Base-by-base conservation (phyloP, 306 rosid species). In the Glycine soja region DNA sequence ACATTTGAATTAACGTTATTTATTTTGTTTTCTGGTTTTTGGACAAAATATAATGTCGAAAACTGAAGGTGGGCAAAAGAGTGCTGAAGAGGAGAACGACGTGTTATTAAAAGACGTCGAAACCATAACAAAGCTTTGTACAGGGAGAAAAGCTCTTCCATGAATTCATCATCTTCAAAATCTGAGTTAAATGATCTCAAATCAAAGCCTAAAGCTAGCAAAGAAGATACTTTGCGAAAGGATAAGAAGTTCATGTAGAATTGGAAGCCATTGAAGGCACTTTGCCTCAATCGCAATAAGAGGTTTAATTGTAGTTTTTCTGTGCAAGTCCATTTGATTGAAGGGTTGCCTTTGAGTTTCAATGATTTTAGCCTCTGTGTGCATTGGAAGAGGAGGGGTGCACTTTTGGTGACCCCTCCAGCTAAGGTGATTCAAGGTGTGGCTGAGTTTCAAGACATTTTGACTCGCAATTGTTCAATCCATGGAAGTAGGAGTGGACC, bases 241-340 rank as follows among this genome's bases (percentile, higher is more conserved):
- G 98, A 95, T 61, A 95, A 95, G 92, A 93, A 87, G 83, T 93
- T 96, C 18, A 82, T 86, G 65, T 95, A 98, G 99, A 84, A 86
- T 84, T 95, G 98, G 97, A 95, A 86, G 83, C 77, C 90, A 8
- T 80, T 95, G 66, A 93, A 81, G 86, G 89, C 97, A 4, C 78
- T 91, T 64, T 90, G 94, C 4, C 84, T 90, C 68, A 81, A 85
- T 72, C 89, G 94, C 58, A 87, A 74, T 74, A 87, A 87, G 13
- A 91, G 82, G 83, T 93, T 95, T 59, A 88, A 90, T 75, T 95
- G 98, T 66, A 72, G 92, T 88, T 95, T 95, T 74, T 88, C 95
- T 64, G 90, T 95, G 10, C 89, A 87, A 76, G 92, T 93, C 42
- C 99, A 95, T 82, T 86, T 89, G 58, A 79, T 95, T 56, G 92